phyloP scores from a whole-genome alignment of 805 yeast genomes.

The Pichia heedii region DNA sequence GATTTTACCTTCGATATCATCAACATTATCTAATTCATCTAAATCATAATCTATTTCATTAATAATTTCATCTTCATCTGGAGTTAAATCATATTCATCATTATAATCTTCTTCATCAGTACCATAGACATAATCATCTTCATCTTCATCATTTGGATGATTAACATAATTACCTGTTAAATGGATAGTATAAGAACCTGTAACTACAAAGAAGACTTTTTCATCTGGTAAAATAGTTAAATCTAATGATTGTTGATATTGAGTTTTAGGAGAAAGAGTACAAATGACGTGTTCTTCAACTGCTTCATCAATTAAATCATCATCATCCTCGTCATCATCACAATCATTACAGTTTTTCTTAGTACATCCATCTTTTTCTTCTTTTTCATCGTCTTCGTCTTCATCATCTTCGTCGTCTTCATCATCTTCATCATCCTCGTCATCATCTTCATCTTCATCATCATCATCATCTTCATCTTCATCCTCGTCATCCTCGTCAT shows the following conservation, averaged over 20 bases:
- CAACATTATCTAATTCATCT: slow-evolving; percentile 58
- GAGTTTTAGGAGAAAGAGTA: slow-evolving; percentile 79
- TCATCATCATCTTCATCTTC: slow-evolving; percentile 36
- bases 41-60: slow-evolving; percentile 44
- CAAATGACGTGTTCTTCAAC: slow-evolving; percentile 79
- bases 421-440: slow-evolving; percentile 20
- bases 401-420: slow-evolving; percentile 23
- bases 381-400: slow-evolving; percentile 33
- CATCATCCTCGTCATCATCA: slow-evolving; percentile 47
- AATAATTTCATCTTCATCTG: slow-evolving; percentile 63
- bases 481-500: slow-evolving; percentile 40
- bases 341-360: too few species aligned
- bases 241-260: slow-evolving; percentile 85
- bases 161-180: slow-evolving; percentile 92
- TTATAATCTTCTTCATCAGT: slow-evolving; percentile 39
- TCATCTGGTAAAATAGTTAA: slow-evolving; percentile 88
- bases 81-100: slow-evolving; percentile 60
- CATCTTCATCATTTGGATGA: slow-evolving; percentile 81
- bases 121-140: slow-evolving; percentile 41
- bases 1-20: slow-evolving; percentile 63
- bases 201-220: slow-evolving; percentile 87
- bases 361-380: slow-evolving; percentile 44
- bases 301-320: slow-evolving; percentile 59
- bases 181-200: slow-evolving; percentile 92
- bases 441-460: slow-evolving; percentile 26